Conservation (phyloP, 352 stramenopile species). For the Phytophthora crassamura region DNA sequence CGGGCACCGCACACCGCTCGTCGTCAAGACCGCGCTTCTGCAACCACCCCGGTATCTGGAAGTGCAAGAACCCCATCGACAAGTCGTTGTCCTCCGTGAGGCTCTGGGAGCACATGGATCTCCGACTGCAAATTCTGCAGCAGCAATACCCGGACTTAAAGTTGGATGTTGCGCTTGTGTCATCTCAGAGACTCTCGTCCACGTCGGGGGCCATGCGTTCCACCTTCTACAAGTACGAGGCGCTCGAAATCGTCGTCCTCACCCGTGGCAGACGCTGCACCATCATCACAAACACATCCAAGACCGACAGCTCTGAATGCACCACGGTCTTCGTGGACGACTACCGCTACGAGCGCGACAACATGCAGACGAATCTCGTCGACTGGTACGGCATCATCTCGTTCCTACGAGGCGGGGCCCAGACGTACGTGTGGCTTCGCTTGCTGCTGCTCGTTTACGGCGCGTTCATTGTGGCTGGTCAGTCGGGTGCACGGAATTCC, state of each 20-base stretch:
- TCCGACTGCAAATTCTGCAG: conserved; percentile 30
- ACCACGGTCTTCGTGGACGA: conserved; percentile 53
- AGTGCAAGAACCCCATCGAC: conserved; percentile 32
- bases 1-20: background rate
- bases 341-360: conserved; percentile 60
- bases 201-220: conserved; percentile 15
- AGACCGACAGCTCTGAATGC: conserved; percentile 5
- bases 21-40: conserved; percentile 32
- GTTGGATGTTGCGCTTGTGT: conserved; percentile 36
- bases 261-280: conserved; percentile 38
- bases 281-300: background rate
- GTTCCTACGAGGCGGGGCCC: conserved; percentile 38
- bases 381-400: conserved; percentile 41
- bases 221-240: conserved; percentile 29
- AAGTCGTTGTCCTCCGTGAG: conserved; percentile 14
- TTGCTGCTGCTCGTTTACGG: conserved; percentile 28
- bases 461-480: conserved; percentile 1
- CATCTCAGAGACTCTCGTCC: conserved; percentile 25
- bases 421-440: conserved; percentile 61
- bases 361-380: conserved; percentile 41
- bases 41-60: conserved; percentile 37
- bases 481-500: background rate
- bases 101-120: conserved; percentile 41
- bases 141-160: conserved; percentile 34
- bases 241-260: conserved; percentile 41